Percentiles rank a stretch among this genome's conserved stretches.
Conservation (phyloP, 371 early-diverging fungal genomes). For the Lichtheimia ramosa region DNA sequence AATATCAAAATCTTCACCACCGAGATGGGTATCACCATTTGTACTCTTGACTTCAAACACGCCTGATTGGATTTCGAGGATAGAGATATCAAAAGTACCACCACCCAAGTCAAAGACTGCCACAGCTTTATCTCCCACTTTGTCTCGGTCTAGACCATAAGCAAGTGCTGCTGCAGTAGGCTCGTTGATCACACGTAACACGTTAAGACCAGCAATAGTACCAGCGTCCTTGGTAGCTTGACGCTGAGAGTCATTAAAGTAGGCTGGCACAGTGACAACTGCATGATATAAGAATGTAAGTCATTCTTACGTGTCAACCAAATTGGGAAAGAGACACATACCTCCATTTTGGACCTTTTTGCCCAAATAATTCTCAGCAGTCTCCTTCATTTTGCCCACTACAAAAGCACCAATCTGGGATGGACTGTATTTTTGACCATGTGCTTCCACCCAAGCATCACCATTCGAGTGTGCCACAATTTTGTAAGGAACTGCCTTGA, state of each 20-base stretch:
- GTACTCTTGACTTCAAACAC: slow-evolving; percentile 96
- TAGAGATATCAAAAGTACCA: slow-evolving; percentile 98
- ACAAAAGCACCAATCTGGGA: slow-evolving; percentile 95
- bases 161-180: slow-evolving; percentile 98
- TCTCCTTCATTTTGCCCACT: slow-evolving; percentile 93
- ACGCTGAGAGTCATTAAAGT: slow-evolving; percentile 91
- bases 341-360: slow-evolving; percentile 82
- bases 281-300: too few relatives aligned
- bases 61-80: slow-evolving; percentile 92
- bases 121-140: slow-evolving; percentile 77
- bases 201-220: slow-evolving; percentile 92
- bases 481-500: slow-evolving; percentile 87
- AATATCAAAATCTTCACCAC: slow-evolving; percentile 98
- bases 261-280: slow-evolving; percentile 80
- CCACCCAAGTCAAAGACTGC: slow-evolving; percentile 98
- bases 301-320: too few relatives aligned
- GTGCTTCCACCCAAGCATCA: slow-evolving; percentile 95
- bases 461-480: slow-evolving; percentile 89
- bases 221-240: slow-evolving; percentile 98
- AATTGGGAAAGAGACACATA: too few relatives aligned
- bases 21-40: slow-evolving; percentile 93
- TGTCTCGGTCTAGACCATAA: slow-evolving; percentile 86
- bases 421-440: slow-evolving; percentile 92
- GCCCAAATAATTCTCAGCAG: slow-evolving; percentile 86
- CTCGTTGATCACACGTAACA: slow-evolving; percentile 96